Evolutionary conservation across 768 basidiomycete species (phyloP), one percentile per base, ranked within the genome.

Genomic region (Calvatia gigantea): DNA sequence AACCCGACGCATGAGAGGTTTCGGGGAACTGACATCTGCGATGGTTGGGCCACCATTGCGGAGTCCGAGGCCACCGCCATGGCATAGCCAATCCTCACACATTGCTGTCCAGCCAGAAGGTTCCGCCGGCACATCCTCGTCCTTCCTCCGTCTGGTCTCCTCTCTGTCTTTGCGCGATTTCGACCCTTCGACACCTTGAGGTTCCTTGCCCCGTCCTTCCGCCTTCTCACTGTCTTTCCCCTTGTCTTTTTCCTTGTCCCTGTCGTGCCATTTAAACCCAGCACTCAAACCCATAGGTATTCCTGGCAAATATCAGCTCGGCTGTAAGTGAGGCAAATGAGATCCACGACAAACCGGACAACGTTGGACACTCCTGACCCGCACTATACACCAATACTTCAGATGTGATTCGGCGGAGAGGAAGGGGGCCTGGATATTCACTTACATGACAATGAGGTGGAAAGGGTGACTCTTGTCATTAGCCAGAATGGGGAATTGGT

Each of bases 321-420:
- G 5, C 21, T 23, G 11, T 21, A 54, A 28, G 50, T 44, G 4
- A 21, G 56, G 2, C 42, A 23, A 6, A 39, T 12, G 54, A 39
- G 31, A 43, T 32, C 17, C 35, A 17, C 45, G 15, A 63, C 59
- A 43, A 57, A 85, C 87, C 88, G n/a, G 84, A 86, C 29, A 80
- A 72, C n/a, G 85, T 88, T 5, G 89, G 89, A 63, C 89, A 92
- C 74, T 91, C 89, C 65, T 92, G 89, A 25, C 89, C 89, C 29
- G 75, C 72, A 56, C 73, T 74, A 59, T 32, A 49, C 47, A 65
- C 29, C 60, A 60, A 59, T 58, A 43, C 44, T 51, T 27, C 67
- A 58, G 35, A 57, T 53, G 28, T 5, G 32, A 8, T 23, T 9
- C 29, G 15, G n/a, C n/a, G n/a, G 28, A 47, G 17, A 31, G 47